Conservation (phyloP, 1,284 basidiomycete genomes). For the Ustilago tritici region DNA sequence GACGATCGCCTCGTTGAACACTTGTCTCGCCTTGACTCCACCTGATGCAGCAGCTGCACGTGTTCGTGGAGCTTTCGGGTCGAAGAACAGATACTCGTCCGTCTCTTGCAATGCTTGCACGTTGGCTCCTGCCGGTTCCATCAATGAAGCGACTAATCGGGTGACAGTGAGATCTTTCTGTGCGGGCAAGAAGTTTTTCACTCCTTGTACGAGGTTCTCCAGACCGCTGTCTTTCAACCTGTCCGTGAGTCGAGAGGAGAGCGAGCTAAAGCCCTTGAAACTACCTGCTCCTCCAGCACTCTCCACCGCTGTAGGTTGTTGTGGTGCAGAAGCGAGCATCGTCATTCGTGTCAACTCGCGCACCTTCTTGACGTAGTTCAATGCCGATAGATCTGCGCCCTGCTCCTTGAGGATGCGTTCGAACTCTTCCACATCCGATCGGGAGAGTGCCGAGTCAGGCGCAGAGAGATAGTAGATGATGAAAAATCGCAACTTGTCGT, state of each 20-base stretch:
- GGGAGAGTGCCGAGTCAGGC: slow-evolving; percentile 81
- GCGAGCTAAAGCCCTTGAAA: slow-evolving; percentile 89
- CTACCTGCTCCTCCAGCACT: slow-evolving; percentile 75
- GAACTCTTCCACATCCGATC: slow-evolving; percentile 87
- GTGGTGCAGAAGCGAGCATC: slow-evolving; percentile 83
- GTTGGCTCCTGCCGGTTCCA: slow-evolving; percentile 92
- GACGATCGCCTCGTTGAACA: slow-evolving; percentile 88
- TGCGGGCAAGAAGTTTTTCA: slow-evolving; percentile 96
- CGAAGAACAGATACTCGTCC: slow-evolving; percentile 94
- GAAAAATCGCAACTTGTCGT: slow-evolving; percentile 91
- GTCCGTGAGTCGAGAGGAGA: slow-evolving; percentile 78
- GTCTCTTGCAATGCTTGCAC: slow-evolving; percentile 78
- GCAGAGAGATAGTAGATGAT: slow-evolving; percentile 93
- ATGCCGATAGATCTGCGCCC: slow-evolving; percentile 82
- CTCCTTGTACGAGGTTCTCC: slow-evolving; percentile 95
- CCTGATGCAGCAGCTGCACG: slow-evolving; percentile 34
- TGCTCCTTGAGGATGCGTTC: slow-evolving; percentile 72
- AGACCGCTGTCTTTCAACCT: slow-evolving; percentile 90
- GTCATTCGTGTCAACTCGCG: slow-evolving; percentile 96
- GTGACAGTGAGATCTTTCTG: slow-evolving; percentile 94
- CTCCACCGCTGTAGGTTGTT: slow-evolving; percentile 65
- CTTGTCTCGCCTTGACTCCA: slow-evolving; percentile 69
- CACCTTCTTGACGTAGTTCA: slow-evolving; percentile 92
- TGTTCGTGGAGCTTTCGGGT: slow-evolving; percentile 74
- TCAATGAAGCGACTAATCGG: slow-evolving; percentile 90